Evolutionary conservation across 176 grass and related monocot genomes (phyloP), one percentile per base, ranked within the genome.

Genomic region (Raddia distichophylla): DNA sequence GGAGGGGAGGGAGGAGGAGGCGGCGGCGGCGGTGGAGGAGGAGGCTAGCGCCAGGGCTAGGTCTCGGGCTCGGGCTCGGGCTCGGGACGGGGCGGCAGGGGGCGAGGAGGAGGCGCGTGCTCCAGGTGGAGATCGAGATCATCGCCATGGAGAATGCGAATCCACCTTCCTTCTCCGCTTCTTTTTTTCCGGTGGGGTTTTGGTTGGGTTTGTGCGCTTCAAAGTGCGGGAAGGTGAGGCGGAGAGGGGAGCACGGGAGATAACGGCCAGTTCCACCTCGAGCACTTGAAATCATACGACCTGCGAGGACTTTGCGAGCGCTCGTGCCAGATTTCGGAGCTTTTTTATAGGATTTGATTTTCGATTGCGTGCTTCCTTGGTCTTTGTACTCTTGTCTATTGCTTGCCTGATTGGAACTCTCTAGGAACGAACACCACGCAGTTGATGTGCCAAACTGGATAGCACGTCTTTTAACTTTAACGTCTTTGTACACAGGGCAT

Each of bases 71-170:
- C 1, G 20, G 34, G 58, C 27, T 27, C 69, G 37, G 58, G 46
- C 10, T 65, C 1, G 20, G 34, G 58, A 57, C 10, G 55, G 79
- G 44, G 64, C 13, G 35, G 20, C 35, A 58, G 19, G 70, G 60
- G 13, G 56, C 4, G 65, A 89, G 65, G 64, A 89, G 77, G 78
- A 89, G 87, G 64, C 82, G 87, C 64, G 58, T 34, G 55, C 87
- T 85, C 77, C 87, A 85, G 0, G 71, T 77, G 65, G 77, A 82
- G 64, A 81, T 77, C 47, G 77, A 82, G 64, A 81, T 77, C 47
- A 81, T 77, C 47, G 72, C 87, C 87, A 89, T 89, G 62, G 62
- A n/a, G 45, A 27, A 27, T 27, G 27, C 27, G 27, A 27, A 56
- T 35, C 58, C 57, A 40, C 5, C 37, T 40, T 40, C 37, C 27